phyloP scores from a whole-genome alignment of 495 filamentous ascomycete species.

The Glonium stellatum region DNA sequence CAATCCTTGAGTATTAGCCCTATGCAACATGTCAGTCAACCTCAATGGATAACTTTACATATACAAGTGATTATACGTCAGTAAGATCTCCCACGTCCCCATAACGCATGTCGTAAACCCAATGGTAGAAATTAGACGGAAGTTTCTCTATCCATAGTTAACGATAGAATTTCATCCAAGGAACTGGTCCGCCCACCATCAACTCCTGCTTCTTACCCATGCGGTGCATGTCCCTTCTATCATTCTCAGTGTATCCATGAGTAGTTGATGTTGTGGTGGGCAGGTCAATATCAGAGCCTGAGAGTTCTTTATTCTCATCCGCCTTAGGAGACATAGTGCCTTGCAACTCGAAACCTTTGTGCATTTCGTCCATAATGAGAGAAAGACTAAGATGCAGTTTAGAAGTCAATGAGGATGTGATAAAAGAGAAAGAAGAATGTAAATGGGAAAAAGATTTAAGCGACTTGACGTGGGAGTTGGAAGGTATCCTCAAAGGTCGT shows the following conservation, averaged over 20 bases:
- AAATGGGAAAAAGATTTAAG: no score
- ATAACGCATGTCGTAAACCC: constrained; percentile 26
- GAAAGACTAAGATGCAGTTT: no score
- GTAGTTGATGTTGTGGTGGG: no score
- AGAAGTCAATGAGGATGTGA: no score
- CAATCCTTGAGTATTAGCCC: constrained; percentile 22
- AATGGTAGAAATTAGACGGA: constrained; percentile 22
- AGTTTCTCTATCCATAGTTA: constrained; percentile 17
- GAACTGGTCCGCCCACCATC: constrained; percentile 4
- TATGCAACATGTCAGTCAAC: not conserved
- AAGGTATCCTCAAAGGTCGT: no score
- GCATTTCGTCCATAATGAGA: no score
- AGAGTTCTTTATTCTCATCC: no score
- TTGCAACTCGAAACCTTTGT: no score
- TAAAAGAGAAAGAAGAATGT: no score
- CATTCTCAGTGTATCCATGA: constrained; percentile 9
- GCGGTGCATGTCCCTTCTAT: constrained; percentile 17
- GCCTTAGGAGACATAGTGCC: no score
- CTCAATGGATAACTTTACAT: not conserved
- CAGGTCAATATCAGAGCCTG: no score
- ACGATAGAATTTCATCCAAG: not conserved
- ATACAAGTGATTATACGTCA: constrained; percentile 13
- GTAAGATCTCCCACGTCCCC: constrained; percentile 24
- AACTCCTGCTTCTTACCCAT: constrained; percentile 27
- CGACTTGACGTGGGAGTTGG: no score